These are phyloP conservation scores for Mycena citricolor DNA, from an alignment of 1,284 basidiomycete species.

Conservation along the genomic window DNA sequence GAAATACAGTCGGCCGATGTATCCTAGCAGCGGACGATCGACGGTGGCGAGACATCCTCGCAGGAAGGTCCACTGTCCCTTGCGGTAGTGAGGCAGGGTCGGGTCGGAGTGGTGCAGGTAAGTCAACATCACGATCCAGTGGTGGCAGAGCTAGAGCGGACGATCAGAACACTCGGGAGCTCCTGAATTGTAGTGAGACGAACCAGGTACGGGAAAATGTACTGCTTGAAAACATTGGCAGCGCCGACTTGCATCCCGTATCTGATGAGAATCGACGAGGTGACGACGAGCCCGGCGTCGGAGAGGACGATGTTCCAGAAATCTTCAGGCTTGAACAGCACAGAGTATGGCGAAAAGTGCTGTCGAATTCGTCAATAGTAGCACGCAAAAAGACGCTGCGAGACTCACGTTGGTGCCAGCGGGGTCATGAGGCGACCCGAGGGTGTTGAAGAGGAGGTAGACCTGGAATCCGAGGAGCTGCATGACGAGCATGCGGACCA, in stretches of 20 bases:
- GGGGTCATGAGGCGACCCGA: conserved; percentile 42
- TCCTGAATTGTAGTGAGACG: too few relatives aligned
- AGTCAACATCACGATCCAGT: conserved; percentile 40
- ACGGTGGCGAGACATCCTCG: conserved; percentile 41
- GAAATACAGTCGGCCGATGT: conserved; percentile 51
- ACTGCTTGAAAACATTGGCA: conserved; percentile 31
- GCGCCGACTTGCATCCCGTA: conserved; percentile 37
- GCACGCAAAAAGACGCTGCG: not conserved
- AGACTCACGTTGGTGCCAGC: conserved; percentile 34
- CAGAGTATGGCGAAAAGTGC: conserved; percentile 40
- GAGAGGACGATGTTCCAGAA: conserved; percentile 43
- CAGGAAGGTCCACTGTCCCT: conserved; percentile 43
- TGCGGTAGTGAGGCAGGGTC: conserved; percentile 50
- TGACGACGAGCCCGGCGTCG: conserved; percentile 44
- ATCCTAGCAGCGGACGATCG: conserved; percentile 40
- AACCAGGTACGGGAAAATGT: conserved; percentile 42
- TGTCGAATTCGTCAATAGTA: conserved; percentile 9
- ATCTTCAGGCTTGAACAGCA: conserved; percentile 41
- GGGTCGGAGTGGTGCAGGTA: conserved; percentile 48
- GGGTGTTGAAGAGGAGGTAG: conserved; percentile 29
- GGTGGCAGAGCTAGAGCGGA: conserved; percentile 34
- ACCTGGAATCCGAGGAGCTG: conserved; percentile 35
- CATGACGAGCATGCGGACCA: conserved; percentile 37
- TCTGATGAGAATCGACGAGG: conserved; percentile 37
- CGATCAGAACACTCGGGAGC: not conserved